Evolutionary conservation across 2,329 filamentous ascomycete genomes (phyloP), one percentile per base, ranked within the genome.

Genomic region (Teratosphaeria epicoccoides): DNA sequence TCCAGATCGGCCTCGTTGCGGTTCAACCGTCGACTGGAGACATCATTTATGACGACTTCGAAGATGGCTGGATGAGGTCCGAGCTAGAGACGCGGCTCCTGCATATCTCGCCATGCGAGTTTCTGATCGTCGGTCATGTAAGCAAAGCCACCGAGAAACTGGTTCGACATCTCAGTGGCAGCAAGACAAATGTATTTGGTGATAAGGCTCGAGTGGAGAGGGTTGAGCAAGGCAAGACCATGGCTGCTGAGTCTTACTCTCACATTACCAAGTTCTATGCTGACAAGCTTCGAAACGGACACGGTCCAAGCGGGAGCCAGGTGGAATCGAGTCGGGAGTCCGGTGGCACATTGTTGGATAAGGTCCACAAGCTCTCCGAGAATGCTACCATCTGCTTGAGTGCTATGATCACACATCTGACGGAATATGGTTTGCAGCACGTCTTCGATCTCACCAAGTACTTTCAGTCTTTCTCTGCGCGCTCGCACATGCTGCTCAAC

Each of bases 361-460:
- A 88, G 61, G 88, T 96, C 28, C 76, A 97, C 52, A 83, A 83
- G 56, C 77, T 98, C 11, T 85, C 91, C 0, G 88, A 95, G 61
- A 77, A 85, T 43, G 88, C 95, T 33, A 95, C 86, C 0, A 83
- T 95, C 40, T 98, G 93, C 68, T 77, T 98, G 12, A 96, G 93
- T 3, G 87, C 90, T 10, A 96, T 98, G 90, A 97, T 98, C 61
- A 87, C 80, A 1, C 90, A 98, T 63, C 75, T 98, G 61, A 84
- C 82, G 17, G 90, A 95, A 58, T 98, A 96, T 66, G 89, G 89
- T 0, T 76, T 98, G 20, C 86, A 97, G 68, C 89, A 97, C 72
- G 88, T 98, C 49, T 95, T 98, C 61, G 86, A 95, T 63, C 73
- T 98, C 43, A 97, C 93, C 1, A 95, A 95, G 62, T 95, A 97